Base-by-base conservation (phyloP, 2,329 filamentous ascomycete genomes). In the Colletotrichum paranaense region DNA sequence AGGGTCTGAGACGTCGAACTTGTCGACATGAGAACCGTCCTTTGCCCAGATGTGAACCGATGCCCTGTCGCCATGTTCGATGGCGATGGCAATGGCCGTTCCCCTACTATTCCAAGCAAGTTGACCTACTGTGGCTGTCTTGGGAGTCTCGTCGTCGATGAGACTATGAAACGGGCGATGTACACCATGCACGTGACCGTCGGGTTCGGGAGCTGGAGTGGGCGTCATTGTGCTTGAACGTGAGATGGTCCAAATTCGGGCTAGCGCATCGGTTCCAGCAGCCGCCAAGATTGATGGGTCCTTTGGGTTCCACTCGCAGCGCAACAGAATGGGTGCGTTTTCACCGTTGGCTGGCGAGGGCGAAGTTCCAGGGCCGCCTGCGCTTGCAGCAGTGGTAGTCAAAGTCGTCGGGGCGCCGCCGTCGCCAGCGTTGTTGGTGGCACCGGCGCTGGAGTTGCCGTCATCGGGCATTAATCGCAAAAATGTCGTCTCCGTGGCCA, bases 181-280 rank as follows among this genome's bases (percentile, higher is more conserved):
- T 74, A 77, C 74, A 32, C 78, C 78, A 53, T 82, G 82, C 84
- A 87, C 86, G 85, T 87, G 85, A 86, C 80, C 80, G 65, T 76
- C 68, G 30, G 72, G 52, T 58, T 72, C 60, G 65, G 67, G 26
- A 56, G 67, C 68, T 63, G 68, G 62, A 30, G 58, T 57, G 16
- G 71, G 71, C 71, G 71, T 73, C 67, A 73, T 73, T 77, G 84
- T 83, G 78, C 86, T 82, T 80, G 85, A 85, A 87, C 87, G 88
- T 81, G 88, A 87, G 77, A 92, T 82, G 75, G 88, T 91, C 90
- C 91, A 92, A 84, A 92, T 87, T 76, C 90, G 90, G 86, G 90
- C 91, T 89, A 92, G 89, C 83, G 90, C 89, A 86, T 92, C 91
- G 81, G 90, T 92, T 79, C 91, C 91, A 85, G 89, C 90, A 86